Percentiles rank a stretch among this genome's conserved stretches.
phyloP scores from a whole-genome alignment of 257 asterid species.

The Osmanthus fragrans region DNA sequence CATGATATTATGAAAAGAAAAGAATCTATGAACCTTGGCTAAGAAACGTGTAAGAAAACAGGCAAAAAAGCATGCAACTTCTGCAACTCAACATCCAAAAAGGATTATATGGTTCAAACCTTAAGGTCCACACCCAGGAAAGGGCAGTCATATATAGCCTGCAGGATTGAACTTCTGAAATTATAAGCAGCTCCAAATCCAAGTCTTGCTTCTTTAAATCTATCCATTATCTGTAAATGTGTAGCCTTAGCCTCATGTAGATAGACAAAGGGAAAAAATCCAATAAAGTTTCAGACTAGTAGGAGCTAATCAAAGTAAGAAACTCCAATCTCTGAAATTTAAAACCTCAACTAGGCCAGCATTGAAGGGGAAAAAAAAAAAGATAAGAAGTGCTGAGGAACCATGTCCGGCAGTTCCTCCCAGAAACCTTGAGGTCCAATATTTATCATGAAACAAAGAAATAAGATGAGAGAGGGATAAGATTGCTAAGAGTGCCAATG shows the following conservation, averaged over 20 bases:
- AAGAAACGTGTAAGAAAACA: conserved; percentile 2
- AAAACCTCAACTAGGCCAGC: too few species aligned
- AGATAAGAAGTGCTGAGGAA: conserved; percentile 7
- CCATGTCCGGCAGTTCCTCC: conserved; percentile 13
- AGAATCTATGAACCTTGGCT: conserved; percentile 2
- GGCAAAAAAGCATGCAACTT: conserved; percentile 14
- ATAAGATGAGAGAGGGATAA: neutral
- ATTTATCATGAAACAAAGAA: conserved; percentile 1
- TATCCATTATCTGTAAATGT: conserved; percentile 62
- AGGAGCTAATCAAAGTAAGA: too few species aligned
- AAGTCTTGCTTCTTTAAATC: conserved; percentile 63
- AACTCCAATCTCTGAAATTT: too few species aligned
- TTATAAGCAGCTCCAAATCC: conserved; percentile 85
- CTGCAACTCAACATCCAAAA: conserved; percentile 19
- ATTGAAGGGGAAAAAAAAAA: too few species aligned
- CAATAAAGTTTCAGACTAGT: conserved; percentile 11
- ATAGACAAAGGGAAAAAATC: conserved; percentile 18
- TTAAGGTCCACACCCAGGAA: conserved; percentile 67
- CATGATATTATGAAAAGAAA: neutral
- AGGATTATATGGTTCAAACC: conserved; percentile 38
- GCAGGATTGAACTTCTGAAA: conserved; percentile 62
- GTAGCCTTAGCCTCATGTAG: conserved; percentile 25
- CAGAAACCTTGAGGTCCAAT: conserved; percentile 3
- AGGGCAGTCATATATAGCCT: conserved; percentile 80
- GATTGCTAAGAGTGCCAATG: neutral